Base-by-base conservation (phyloP, 2,329 filamentous ascomycete genomes). In the Chaetomiaceae sp. region DNA sequence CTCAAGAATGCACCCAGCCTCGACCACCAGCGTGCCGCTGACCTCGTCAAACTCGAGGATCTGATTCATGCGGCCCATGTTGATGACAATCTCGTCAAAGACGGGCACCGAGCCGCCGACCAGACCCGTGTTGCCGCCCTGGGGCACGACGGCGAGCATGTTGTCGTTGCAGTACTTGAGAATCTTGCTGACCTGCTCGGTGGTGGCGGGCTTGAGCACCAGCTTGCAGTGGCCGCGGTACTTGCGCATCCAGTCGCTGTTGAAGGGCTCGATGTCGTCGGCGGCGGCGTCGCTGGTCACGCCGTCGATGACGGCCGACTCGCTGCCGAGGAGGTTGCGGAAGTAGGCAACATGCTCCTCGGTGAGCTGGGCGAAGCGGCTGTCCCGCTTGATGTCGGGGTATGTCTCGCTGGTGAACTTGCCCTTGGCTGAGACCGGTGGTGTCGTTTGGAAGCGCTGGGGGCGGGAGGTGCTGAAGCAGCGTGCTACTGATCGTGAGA, bases 211-310 rank as follows among this genome's bases (percentile, higher is more conserved):
- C 73, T 91, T 95, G 58, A 99, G 75, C 4, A 97, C 91, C 23
- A 99, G 76, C 66, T 85, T 84, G 57, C 89, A 84, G 71, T 96
- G 91, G 27, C 94, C 95, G 57, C 89, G 85, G 75, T 96, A 99
- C 74, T 99, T 99, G 72, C 89, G 86, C 91, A 99, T 96, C 94
- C 95, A 99, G 74, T 99, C 94, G 68, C 85, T 84, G 72, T 99
- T 99, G 79, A 91, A 99, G 7, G 88, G 82, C 68, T 94, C 89
- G 60, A 97, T 79, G 67, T 97, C 94, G 64, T 89, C 88, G 2
- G 78, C 74, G 14, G 84, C 69, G 27, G 73, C 84, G 70, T 91
- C 83, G 61, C 82, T 72, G 3, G 84, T 89, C 51, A 96, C 80
- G 47, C 89, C 89, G 68, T 96, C 91, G 57, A 97, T 82, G 47